Base-by-base conservation (phyloP, 2,329 filamentous ascomycete species). In the Allantophomopsis lycopodina region DNA sequence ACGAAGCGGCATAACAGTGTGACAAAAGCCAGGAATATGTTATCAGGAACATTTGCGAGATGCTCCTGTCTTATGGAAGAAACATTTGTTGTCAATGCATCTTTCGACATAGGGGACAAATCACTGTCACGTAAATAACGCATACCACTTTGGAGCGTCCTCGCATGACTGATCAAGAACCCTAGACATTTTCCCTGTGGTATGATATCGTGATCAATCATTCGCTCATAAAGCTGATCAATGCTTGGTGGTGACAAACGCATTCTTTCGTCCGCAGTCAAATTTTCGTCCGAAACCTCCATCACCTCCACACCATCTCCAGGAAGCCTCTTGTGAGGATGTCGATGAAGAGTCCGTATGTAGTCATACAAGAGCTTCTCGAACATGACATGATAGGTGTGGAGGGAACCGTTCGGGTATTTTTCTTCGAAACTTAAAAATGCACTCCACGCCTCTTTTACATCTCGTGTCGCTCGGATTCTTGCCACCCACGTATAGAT, bases 181-280 rank as follows among this genome's bases (percentile, higher is more conserved):
- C 60, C 59, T 7, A 84, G 63, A 18, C 69, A 72, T 32, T 60
- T 54, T 1, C 63, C 65, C 4, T 59, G 51, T 0, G 76, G 71
- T 6, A 53, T 57, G 15, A 79, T 51, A 1, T 66, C 64, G 2
- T 62, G 60, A 2, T 51, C 52, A 11, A 60, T 43, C 73, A 87
- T 82, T 33, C 66, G 61, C 10, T 63, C 51, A 42, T 79, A 81
- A 4, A 88, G 61, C 38, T 71, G 62, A 4, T 65, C 57, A 10
- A 76, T 58, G 1, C 63, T 67, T 2, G 82, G 82, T 1, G 80
- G 73, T 12, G 65, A 61, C 34, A 76, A 60, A n/a, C 73, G 66
- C 32, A 74, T 68, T 46, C 73, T 73, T 42, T 83, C 80, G 40
- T 77, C 73, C n/a, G 77, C 69, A 42, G 66, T 81, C 50, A 66